A percentile compares a stretch with the other conserved stretches of the same genome.
Evolutionary conservation across 306 rosid genomes (phyloP).

Genomic region (Echinosophora koreensis): DNA sequence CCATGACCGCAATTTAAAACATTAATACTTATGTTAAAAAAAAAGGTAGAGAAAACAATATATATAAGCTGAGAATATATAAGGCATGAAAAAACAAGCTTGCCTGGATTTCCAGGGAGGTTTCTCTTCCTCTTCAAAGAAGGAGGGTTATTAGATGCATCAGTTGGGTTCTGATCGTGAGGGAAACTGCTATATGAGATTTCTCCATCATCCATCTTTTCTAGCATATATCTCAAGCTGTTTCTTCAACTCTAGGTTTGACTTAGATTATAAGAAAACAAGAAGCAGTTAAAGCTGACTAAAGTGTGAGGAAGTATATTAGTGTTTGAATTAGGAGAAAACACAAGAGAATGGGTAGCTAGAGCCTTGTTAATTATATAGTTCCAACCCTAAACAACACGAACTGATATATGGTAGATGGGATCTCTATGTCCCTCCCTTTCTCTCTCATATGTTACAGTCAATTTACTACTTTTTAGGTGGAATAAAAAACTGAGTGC

Average conservation of each 20-base stretch:
- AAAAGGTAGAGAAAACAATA: background rate
- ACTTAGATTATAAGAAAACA: slow-evolving; percentile 46
- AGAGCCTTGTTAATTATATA: slow-evolving; percentile 34
- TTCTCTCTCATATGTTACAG: slow-evolving; percentile 37
- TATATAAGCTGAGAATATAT: background rate
- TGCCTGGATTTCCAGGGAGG: slow-evolving; percentile 82
- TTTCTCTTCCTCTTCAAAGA: slow-evolving; percentile 70
- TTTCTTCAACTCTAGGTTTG: slow-evolving; percentile 27
- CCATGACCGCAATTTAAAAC: no score
- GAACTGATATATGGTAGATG: slow-evolving; percentile 51
- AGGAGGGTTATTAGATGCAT: slow-evolving; percentile 52
- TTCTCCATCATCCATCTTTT: slow-evolving; percentile 58
- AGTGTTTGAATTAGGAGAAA: slow-evolving; percentile 44
- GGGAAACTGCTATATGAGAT: slow-evolving; percentile 50
- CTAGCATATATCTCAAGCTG: slow-evolving; percentile 37
- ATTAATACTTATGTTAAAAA: background rate
- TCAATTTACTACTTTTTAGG: slow-evolving; percentile 62
- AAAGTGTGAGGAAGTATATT: slow-evolving; percentile 13
- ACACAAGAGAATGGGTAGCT: slow-evolving; percentile 33
- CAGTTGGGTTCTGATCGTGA: slow-evolving; percentile 54
- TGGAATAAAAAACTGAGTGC: slow-evolving; percentile 56
- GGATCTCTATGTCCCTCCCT: slow-evolving; percentile 47
- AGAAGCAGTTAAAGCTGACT: slow-evolving; percentile 43
- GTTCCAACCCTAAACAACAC: slow-evolving; percentile 47
- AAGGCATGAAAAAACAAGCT: slow-evolving; percentile 4